Evolutionary conservation across 2,329 filamentous ascomycete species (phyloP).

Genomic region (Penicillium italicum): DNA sequence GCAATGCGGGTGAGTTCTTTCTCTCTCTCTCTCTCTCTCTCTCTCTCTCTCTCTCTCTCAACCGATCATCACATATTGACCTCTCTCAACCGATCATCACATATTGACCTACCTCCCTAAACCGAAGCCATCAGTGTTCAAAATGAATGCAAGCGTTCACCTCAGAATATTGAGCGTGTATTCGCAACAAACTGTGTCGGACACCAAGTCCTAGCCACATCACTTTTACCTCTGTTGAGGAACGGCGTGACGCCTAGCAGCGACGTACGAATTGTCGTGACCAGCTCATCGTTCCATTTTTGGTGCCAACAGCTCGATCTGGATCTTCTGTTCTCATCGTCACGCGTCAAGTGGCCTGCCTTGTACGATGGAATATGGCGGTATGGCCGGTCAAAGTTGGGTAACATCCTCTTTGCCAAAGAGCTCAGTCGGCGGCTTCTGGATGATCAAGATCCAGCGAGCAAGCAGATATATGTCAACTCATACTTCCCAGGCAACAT

Average conservation of each 20-base stretch:
- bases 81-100: not conserved
- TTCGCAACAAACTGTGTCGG: constrained; percentile 53
- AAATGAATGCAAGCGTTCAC: constrained; percentile 23
- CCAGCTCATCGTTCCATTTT: constrained; percentile 33
- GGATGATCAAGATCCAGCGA: constrained; percentile 15
- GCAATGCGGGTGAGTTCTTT: constrained; percentile 33
- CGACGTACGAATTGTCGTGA: constrained; percentile 46
- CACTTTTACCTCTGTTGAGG: constrained; percentile 40
- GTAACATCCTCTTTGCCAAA: constrained; percentile 32
- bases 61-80: not conserved
- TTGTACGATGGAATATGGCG: constrained; percentile 29
- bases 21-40: not conserved
- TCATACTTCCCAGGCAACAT: constrained; percentile 34
- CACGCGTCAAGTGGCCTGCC: constrained; percentile 18
- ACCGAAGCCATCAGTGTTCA: constrained; percentile 18
- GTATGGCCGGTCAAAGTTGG: constrained; percentile 35
- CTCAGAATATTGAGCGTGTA: constrained; percentile 46
- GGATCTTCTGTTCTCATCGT: constrained; percentile 22
- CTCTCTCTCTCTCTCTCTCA: no score
- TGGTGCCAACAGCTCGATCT: constrained; percentile 27
- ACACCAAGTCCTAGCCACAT: constrained; percentile 50
- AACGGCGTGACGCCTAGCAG: constrained; percentile 25
- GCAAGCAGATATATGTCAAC: constrained; percentile 30
- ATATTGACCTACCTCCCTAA: not conserved
- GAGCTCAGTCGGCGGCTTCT: constrained; percentile 28